A percentile compares a stretch with the other conserved stretches of the same genome.
Conservation (phyloP, 2,329 filamentous ascomycete genomes). For the Podosphaera xanthii region DNA sequence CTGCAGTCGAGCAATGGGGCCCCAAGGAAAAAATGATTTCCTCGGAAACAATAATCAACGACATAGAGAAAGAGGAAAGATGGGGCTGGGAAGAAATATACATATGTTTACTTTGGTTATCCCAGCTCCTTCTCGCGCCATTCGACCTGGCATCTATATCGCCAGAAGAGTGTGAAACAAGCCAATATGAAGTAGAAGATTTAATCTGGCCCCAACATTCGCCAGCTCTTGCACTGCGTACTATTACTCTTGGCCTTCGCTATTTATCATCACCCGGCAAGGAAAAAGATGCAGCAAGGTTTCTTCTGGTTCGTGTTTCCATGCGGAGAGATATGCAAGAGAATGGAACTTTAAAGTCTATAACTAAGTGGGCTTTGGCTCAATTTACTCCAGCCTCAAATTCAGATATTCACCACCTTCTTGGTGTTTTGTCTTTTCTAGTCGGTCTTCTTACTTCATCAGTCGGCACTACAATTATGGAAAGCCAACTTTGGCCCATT, state of each 20-base stretch:
- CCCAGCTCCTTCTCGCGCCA: slow-evolving; percentile 59
- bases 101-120: slow-evolving; percentile 68
- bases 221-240: slow-evolving; percentile 45
- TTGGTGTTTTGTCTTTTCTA: slow-evolving; percentile 61
- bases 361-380: slow-evolving; percentile 41
- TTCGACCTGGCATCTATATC: slow-evolving; percentile 84
- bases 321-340: slow-evolving; percentile 74
- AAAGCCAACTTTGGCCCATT: slow-evolving; percentile 38
- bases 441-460: slow-evolving; percentile 48
- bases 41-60: neutral
- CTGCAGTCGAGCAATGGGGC: slow-evolving; percentile 38
- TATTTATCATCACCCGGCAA: slow-evolving; percentile 61
- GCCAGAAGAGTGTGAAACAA: slow-evolving; percentile 25
- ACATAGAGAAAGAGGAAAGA: neutral
- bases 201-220: slow-evolving; percentile 34
- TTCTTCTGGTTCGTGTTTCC: slow-evolving; percentile 58
- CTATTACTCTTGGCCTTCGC: slow-evolving; percentile 46
- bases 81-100: slow-evolving; percentile 80
- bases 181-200: slow-evolving; percentile 21
- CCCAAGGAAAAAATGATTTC: neutral
- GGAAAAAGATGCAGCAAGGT: slow-evolving; percentile 71
- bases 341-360: slow-evolving; percentile 41
- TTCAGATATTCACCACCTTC: slow-evolving; percentile 36
- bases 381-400: slow-evolving; percentile 24
- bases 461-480: slow-evolving; percentile 51